These are phyloP conservation scores for Salvia hispanica DNA, from an alignment of 257 asterid genomes.

Conservation along the genomic window DNA sequence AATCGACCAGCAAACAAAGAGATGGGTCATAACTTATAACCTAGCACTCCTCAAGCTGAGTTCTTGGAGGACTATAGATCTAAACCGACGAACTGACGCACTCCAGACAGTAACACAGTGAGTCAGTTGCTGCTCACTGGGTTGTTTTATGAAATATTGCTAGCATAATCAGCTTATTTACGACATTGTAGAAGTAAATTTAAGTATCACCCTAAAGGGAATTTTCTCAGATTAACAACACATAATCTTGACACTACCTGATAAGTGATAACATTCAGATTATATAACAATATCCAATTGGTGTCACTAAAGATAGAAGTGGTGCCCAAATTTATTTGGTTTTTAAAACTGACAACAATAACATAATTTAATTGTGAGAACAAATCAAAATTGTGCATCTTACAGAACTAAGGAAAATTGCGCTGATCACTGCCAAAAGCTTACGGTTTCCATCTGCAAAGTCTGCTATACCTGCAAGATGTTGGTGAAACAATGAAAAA, in stretches of 20 bases:
- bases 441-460: slow-evolving; percentile 74
- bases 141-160: neutral
- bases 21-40: too few relatives aligned
- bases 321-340: neutral
- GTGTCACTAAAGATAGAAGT: slow-evolving; percentile 13
- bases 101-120: too few relatives aligned
- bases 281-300: too few relatives aligned
- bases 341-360: slow-evolving; percentile 15
- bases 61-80: too few relatives aligned
- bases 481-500: slow-evolving; percentile 5
- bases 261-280: too few relatives aligned
- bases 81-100: too few relatives aligned
- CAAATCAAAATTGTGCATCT: slow-evolving; percentile 37
- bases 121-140: too few relatives aligned
- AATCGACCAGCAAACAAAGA: too few relatives aligned
- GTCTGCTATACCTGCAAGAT: slow-evolving; percentile 66
- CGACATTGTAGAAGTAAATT: neutral
- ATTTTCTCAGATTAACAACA: neutral
- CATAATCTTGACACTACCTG: neutral
- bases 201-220: neutral
- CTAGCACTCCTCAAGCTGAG: too few relatives aligned
- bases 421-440: slow-evolving; percentile 68
- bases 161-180: neutral
- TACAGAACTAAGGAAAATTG: slow-evolving; percentile 79
- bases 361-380: slow-evolving; percentile 2